Evolutionary conservation across 768 basidiomycete species (phyloP).

Genomic region (Coprinopsis strossmayeri): DNA sequence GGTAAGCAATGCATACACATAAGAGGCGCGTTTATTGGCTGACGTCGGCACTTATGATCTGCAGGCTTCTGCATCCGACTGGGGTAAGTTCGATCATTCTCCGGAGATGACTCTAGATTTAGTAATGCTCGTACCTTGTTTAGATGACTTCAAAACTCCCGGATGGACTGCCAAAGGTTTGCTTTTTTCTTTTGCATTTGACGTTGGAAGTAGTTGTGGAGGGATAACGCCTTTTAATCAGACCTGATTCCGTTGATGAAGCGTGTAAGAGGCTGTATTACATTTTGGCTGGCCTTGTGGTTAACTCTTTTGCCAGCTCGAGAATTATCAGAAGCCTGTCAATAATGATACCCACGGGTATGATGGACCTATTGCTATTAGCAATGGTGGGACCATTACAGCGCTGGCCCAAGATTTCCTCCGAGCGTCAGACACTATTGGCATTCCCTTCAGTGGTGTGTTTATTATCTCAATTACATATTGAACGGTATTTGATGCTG

Average conservation of each 20-base stretch:
- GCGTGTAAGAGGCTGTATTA: slow-evolving; percentile 27
- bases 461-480: not conserved
- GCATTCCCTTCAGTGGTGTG: slow-evolving; percentile 60
- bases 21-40: not conserved
- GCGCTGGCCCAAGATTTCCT: slow-evolving; percentile 66
- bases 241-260: slow-evolving; percentile 71
- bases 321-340: slow-evolving; percentile 70
- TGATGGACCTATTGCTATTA: slow-evolving; percentile 68
- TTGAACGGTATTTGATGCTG: not conserved
- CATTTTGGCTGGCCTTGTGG: not conserved
- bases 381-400: slow-evolving; percentile 60
- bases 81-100: slow-evolving; percentile 37
- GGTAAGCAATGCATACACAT: slow-evolving; percentile 21
- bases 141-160: slow-evolving; percentile 67
- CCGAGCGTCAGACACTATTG: slow-evolving; percentile 52
- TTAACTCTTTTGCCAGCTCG: slow-evolving; percentile 34
- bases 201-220: slow-evolving; percentile 1
- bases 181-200: slow-evolving; percentile 3
- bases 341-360: slow-evolving; percentile 67
- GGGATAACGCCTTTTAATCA: too few species aligned
- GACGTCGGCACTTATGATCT: not conserved
- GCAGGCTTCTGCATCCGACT: slow-evolving; percentile 65
- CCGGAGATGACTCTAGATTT: not conserved
- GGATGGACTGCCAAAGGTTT: slow-evolving; percentile 62
- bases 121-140: slow-evolving; percentile 15